Evolutionary conservation across 202 grass and related monocot genomes (phyloP).

Genomic region (Hordeum pubiflorum): DNA sequence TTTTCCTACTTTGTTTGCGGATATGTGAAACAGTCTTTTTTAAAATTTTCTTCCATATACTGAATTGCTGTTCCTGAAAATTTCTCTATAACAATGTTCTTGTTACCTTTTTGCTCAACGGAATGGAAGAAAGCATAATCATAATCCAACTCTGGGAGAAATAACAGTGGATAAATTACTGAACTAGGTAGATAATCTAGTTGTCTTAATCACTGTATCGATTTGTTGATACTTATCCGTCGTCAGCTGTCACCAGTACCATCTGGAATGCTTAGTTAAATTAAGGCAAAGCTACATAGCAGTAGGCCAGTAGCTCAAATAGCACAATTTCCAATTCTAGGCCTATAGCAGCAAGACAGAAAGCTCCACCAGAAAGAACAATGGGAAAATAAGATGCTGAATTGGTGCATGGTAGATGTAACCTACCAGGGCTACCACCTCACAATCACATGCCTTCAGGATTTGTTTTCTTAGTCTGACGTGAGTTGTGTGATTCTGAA

Average conservation of each 20-base stretch:
- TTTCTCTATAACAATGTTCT: no score
- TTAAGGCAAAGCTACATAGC: not conserved
- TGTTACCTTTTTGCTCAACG: no score
- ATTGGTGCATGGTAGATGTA: not conserved
- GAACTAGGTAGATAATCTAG: not conserved
- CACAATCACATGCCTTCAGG: not conserved
- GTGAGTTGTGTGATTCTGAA: not conserved
- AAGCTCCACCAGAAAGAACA: not conserved
- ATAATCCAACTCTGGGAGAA: not conserved
- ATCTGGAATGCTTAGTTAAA: slow-evolving; percentile 2
- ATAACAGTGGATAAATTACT: not conserved
- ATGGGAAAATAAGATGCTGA: not conserved
- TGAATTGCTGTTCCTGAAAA: no score
- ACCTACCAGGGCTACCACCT: not conserved
- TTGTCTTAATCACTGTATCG: not conserved
- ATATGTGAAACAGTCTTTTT: not conserved
- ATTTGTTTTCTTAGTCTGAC: not conserved
- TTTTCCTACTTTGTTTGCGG: not conserved
- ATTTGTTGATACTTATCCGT: not conserved
- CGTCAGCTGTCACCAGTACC: not conserved
- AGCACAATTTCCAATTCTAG: not conserved
- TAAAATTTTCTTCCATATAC: no score
- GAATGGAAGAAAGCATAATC: no score
- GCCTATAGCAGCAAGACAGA: not conserved
- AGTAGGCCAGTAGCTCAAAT: not conserved